Evolutionary conservation across 139 green algal genomes (phyloP).

Genomic region (Chlamydomonas sp.): DNA sequence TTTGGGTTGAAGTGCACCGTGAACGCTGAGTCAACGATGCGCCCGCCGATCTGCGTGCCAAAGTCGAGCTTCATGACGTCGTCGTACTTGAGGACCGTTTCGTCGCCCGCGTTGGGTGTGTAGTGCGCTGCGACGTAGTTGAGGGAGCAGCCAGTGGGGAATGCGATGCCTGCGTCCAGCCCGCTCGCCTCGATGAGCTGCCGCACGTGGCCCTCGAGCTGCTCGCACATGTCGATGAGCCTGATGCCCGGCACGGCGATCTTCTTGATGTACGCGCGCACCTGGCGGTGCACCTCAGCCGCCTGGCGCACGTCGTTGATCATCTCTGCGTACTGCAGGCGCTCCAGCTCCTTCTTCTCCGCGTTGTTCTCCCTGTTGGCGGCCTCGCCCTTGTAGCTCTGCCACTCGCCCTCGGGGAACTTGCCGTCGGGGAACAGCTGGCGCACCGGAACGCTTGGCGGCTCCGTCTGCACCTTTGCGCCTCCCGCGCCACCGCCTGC

Average conservation of each 20-base stretch:
- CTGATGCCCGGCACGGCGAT: slow-evolving; percentile 88
- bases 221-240: slow-evolving; percentile 89
- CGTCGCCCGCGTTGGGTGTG: slow-evolving; percentile 95
- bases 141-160: slow-evolving; percentile 73
- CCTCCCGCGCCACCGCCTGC: background rate
- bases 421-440: slow-evolving; percentile 74
- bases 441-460: slow-evolving; percentile 78
- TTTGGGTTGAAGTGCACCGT: slow-evolving; percentile 91
- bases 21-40: slow-evolving; percentile 97
- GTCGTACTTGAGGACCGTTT: slow-evolving; percentile 94
- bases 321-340: slow-evolving; percentile 63
- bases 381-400: slow-evolving; percentile 58
- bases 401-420: slow-evolving; percentile 74
- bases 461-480: slow-evolving; percentile 70
- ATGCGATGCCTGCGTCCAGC: slow-evolving; percentile 61
- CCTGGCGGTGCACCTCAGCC: slow-evolving; percentile 93
- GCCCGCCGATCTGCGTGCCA: slow-evolving; percentile 75
- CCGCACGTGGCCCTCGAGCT: slow-evolving; percentile 81
- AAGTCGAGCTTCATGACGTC: slow-evolving; percentile 99
- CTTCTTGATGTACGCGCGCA: slow-evolving; percentile 78
- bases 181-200: slow-evolving; percentile 85
- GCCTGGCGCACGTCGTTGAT: slow-evolving; percentile 89
- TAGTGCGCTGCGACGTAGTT: slow-evolving; percentile 97
- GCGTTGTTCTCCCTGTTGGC: slow-evolving; percentile 81
- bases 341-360: slow-evolving; percentile 85